phyloP scores from a whole-genome alignment of 2,329 filamentous ascomycete genomes.

The Cephalotrichum gorgonifer region DNA sequence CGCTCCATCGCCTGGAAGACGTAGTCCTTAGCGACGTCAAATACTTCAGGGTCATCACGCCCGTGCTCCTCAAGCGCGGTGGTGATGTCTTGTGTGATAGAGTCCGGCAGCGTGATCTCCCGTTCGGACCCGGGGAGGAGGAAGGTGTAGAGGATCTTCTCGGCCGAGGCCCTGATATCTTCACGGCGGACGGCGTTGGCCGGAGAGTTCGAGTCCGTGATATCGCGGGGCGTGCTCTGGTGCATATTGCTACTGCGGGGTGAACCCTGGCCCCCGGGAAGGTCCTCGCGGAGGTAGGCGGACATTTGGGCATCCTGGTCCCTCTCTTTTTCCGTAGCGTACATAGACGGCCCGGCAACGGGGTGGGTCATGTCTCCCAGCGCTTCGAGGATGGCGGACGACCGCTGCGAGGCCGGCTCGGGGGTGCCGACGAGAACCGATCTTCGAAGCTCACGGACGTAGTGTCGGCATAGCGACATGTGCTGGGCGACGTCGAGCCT shows the following conservation, averaged over 20 bases:
- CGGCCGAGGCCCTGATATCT: conserved; percentile 85
- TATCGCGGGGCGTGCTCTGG: conserved; percentile 46
- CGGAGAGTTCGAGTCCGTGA: conserved; percentile 72
- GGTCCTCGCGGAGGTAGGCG: conserved; percentile 68
- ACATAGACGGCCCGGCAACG: conserved; percentile 51
- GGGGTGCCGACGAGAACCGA: conserved; percentile 91
- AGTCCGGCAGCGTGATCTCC: conserved; percentile 85
- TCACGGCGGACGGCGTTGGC: conserved; percentile 75
- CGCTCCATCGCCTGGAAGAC: conserved; percentile 99
- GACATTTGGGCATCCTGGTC: conserved; percentile 85
- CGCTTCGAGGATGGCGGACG: conserved; percentile 67
- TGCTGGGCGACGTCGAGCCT: conserved; percentile 99
- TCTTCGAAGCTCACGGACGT: conserved; percentile 86
- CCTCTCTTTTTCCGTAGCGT: conserved; percentile 58
- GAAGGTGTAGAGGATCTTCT: conserved; percentile 98
- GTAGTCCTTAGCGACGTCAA: conserved; percentile 96
- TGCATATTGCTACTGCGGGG: conserved; percentile 38
- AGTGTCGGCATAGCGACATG: conserved; percentile 94
- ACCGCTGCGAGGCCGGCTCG: conserved; percentile 73
- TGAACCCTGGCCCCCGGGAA: conserved; percentile 37
- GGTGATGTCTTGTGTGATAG: conserved; percentile 78
- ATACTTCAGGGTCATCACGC: conserved; percentile 92
- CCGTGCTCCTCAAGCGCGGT: conserved; percentile 81
- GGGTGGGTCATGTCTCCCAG: conserved; percentile 56
- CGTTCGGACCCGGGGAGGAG: conserved; percentile 89